Percentiles rank a stretch among this genome's conserved stretches.
Evolutionary conservation across 352 stramenopile species (phyloP).

Genomic region (Blastocystis sp.): DNA sequence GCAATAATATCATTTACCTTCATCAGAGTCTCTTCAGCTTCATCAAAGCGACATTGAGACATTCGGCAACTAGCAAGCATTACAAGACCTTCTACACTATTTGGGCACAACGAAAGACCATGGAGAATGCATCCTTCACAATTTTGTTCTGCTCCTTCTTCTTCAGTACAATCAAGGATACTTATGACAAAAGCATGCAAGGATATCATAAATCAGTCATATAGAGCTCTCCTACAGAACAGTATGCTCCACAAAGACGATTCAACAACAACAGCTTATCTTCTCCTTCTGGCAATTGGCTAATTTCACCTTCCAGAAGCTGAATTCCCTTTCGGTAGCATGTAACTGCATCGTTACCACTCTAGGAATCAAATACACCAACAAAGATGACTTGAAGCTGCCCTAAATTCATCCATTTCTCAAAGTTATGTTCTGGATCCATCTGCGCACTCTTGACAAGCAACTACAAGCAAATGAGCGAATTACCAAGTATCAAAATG

Average conservation of each 20-base stretch:
- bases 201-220: constrained; percentile 58
- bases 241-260: constrained; percentile 45
- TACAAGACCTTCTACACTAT: constrained; percentile 34
- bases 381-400: neutral
- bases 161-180: neutral
- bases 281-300: neutral
- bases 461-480: constrained; percentile 30
- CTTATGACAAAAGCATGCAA: neutral
- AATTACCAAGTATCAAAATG: neutral
- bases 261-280: constrained; percentile 43
- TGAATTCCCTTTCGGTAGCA: constrained; percentile 51
- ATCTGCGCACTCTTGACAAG: constrained; percentile 48
- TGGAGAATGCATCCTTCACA: constrained; percentile 27
- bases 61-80: constrained; percentile 52
- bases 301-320: constrained; percentile 16
- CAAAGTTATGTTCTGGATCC: constrained; percentile 38
- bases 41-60: constrained; percentile 49
- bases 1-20: constrained; percentile 43
- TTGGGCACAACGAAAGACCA: constrained; percentile 1
- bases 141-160: constrained; percentile 21
- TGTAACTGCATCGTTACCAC: constrained; percentile 37
- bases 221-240: constrained; percentile 45
- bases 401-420: constrained; percentile 56
- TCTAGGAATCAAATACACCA: neutral
- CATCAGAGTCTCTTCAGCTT: constrained; percentile 17